These are phyloP conservation scores for Telfairia occidentalis DNA, from an alignment of 331 rosid species.

Conservation along the genomic window DNA sequence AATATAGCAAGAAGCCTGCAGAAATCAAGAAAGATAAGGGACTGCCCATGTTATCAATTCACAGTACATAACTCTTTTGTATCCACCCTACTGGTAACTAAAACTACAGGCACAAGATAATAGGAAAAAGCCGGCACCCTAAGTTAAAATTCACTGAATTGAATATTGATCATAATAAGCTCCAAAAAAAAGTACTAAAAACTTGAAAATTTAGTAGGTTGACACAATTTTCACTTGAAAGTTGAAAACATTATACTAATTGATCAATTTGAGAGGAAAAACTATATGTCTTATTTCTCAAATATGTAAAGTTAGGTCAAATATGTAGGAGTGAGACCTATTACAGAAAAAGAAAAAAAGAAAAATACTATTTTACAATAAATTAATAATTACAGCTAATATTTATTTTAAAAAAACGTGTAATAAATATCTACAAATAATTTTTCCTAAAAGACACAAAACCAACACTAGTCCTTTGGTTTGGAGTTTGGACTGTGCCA, in stretches of 20 bases:
- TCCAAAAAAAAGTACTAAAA: neutral
- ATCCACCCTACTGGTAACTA: neutral
- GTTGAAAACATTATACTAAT: neutral
- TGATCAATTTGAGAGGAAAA: no score
- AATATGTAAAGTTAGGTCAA: no score
- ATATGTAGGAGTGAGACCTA: no score
- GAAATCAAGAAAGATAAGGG: neutral
- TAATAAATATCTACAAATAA: no score
- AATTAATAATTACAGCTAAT: no score
- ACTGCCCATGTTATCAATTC: slow-evolving; percentile 8
- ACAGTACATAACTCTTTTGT: neutral
- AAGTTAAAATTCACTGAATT: neutral
- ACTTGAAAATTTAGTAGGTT: neutral
- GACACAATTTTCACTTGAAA: neutral
- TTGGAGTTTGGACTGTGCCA: neutral
- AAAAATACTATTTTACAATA: no score
- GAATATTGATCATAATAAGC: neutral
- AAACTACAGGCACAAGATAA: neutral
- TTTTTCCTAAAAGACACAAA: no score
- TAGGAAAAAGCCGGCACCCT: neutral
- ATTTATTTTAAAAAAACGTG: no score
- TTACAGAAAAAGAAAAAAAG: no score
- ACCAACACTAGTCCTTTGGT: no score
- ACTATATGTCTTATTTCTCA: no score
- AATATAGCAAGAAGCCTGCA: slow-evolving; percentile 67